Evolutionary conservation across 176 grass and related monocot genomes (phyloP), one percentile per base, ranked within the genome.

Genomic region (Metroxylon sagu): DNA sequence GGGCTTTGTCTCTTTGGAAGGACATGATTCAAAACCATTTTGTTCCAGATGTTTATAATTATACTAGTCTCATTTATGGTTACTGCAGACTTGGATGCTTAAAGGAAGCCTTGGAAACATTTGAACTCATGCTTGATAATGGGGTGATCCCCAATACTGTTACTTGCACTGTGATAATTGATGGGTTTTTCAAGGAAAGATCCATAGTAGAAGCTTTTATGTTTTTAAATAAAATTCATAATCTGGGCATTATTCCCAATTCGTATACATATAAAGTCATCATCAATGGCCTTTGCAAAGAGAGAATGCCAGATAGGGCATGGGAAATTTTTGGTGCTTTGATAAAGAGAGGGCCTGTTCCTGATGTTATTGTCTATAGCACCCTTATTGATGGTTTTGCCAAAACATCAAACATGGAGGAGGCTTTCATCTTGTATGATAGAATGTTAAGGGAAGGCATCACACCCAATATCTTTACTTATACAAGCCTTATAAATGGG

Each of bases 101-200:
- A 19, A 58, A 74, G 51, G 74, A 87, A 73, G 83, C 86, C 65
- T 65, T 77, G 26, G 56, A 57, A n/a, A 52, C 78, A 54, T 87
- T 95, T 68, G 65, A 87, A 62, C 51, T 74, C 57, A 90, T 87
- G 79, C 61, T 90, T 74, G 71, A 70, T 26, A 77, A 74, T 60
- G 71, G 71, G 31, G 26, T 84, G 35, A 65, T 57, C 39, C 91
- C 86, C 25, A 95, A 65, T 74, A 75, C 82, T 43, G 52, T 90
- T 19, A 82, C 83, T 12, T 95, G 86, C 69, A 90, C 91, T 53
- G 52, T 90, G 59, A 76, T 95, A 65, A 56, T 82, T 52, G 80
- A 82, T n/a, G 62, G 65, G 27, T 80, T 87, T 18, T 74, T 57
- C 52, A 87, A 85, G 76, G 52, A 76, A 76, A 67, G 75, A 27